Percentiles rank a stretch among this genome's conserved stretches.
Evolutionary conservation across 2,329 filamentous ascomycete species (phyloP).

Genomic region (Neopestalotiopsis clavispora): DNA sequence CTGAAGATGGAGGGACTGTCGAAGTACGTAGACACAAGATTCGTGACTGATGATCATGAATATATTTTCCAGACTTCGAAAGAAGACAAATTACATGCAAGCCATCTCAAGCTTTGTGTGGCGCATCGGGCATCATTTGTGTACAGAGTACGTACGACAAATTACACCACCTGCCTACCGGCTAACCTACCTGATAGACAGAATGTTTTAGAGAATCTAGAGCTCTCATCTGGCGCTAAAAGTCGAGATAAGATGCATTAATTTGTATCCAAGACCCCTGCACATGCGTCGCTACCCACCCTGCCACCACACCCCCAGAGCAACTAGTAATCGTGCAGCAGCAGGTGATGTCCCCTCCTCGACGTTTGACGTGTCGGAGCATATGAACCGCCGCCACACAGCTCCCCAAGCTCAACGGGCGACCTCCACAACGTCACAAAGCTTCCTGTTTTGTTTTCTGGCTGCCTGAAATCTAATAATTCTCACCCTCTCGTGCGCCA

Average conservation of each 20-base stretch:
- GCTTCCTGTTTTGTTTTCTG: not conserved
- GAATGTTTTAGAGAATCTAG: not conserved
- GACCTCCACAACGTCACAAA: not conserved
- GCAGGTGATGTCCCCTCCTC: not conserved
- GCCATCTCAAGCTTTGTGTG: not conserved
- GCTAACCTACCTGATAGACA: not conserved
- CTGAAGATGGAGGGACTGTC: too few species aligned
- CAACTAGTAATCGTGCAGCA: not conserved
- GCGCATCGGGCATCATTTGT: not conserved
- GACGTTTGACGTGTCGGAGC: not conserved
- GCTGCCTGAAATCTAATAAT: not conserved
- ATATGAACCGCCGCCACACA: not conserved
- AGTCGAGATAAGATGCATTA: not conserved
- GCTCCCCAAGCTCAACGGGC: not conserved
- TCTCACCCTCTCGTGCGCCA: not conserved
- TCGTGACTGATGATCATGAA: not conserved
- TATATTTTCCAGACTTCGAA: not conserved
- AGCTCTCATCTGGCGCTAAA: not conserved
- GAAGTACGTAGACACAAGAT: too few species aligned
- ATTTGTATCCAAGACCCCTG: not conserved
- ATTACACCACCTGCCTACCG: not conserved
- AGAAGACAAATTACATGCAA: not conserved
- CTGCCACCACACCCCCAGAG: not conserved
- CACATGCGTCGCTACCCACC: not conserved
- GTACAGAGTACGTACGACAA: not conserved